These are phyloP conservation scores for Vaccinium vitisidaea DNA, from an alignment of 148 eudicot species.

Conservation along the genomic window DNA sequence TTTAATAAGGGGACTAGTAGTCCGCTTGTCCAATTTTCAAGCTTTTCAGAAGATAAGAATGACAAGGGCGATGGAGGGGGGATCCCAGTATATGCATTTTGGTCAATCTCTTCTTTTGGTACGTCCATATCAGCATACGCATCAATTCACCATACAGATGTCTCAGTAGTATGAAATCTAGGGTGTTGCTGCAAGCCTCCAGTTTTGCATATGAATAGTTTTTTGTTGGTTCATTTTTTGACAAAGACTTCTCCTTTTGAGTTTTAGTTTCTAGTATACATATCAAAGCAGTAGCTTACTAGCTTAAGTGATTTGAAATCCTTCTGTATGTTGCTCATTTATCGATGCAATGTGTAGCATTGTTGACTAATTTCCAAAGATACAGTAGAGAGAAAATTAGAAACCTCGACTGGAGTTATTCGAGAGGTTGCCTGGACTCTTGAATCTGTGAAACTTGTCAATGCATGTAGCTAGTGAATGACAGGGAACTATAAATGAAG, in stretches of 20 bases:
- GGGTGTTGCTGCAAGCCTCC: background rate
- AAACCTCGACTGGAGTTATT: background rate
- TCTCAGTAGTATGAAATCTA: background rate
- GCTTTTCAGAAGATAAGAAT: slow-evolving; percentile 37
- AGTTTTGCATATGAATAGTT: background rate
- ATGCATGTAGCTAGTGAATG: background rate
- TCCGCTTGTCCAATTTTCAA: slow-evolving; percentile 60
- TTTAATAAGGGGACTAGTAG: slow-evolving; percentile 51
- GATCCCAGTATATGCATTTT: slow-evolving; percentile 60
- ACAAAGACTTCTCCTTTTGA: background rate
- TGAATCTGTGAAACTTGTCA: background rate
- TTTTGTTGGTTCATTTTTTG: background rate
- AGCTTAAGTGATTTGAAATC: background rate
- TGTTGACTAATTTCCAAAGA: background rate
- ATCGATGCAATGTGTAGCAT: background rate
- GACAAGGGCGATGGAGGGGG: slow-evolving; percentile 93
- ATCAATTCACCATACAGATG: background rate
- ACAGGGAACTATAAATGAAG: background rate
- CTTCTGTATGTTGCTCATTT: background rate
- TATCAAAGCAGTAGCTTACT: background rate
- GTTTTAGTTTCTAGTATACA: background rate
- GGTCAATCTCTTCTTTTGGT: slow-evolving; percentile 65
- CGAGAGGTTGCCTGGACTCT: background rate
- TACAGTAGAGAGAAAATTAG: background rate
- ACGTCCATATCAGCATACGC: slow-evolving; percentile 24